phyloP scores from a whole-genome alignment of 2,329 filamentous ascomycete genomes.

The Aureobasidium subglaciale region DNA sequence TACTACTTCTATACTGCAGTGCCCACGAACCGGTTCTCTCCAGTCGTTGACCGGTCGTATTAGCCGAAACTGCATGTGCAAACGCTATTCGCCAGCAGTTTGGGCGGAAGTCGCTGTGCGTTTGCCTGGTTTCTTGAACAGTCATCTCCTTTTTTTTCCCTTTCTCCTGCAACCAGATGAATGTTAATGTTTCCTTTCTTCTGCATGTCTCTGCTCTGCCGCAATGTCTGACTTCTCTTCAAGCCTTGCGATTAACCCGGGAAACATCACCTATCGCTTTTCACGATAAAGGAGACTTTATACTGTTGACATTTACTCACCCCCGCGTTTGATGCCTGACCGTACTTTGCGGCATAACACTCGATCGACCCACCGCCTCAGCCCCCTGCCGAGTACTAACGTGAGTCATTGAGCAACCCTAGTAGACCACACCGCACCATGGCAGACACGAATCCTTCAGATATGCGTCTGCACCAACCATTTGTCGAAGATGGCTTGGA shows the following conservation, averaged over 20 bases:
- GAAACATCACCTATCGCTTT: background rate
- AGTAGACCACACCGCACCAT: constrained; percentile 1
- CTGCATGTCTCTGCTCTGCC: constrained; percentile 4
- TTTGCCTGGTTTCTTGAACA: constrained; percentile 13
- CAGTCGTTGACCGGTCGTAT: constrained; percentile 12
- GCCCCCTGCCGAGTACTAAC: background rate
- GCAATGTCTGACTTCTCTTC: constrained; percentile 12
- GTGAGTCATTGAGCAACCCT: background rate
- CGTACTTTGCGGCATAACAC: background rate
- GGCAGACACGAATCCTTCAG: background rate
- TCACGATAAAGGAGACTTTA: background rate
- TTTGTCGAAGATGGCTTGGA: background rate
- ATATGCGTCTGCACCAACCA: background rate
- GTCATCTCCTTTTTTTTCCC: constrained; percentile 1
- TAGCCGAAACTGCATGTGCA: constrained; percentile 15
- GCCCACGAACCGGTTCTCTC: background rate
- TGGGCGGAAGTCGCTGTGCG: constrained; percentile 12
- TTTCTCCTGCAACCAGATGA: background rate
- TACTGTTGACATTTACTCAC: background rate
- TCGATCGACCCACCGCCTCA: constrained; percentile 9
- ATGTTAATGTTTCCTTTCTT: constrained; percentile 8
- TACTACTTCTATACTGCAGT: background rate
- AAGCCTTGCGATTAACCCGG: constrained; percentile 1
- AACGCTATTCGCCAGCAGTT: constrained; percentile 15
- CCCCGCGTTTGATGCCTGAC: constrained; percentile 13